Evolutionary conservation across 2,329 filamentous ascomycete species (phyloP), one percentile per base, ranked within the genome.

Genomic region (Xylaria sp.): DNA sequence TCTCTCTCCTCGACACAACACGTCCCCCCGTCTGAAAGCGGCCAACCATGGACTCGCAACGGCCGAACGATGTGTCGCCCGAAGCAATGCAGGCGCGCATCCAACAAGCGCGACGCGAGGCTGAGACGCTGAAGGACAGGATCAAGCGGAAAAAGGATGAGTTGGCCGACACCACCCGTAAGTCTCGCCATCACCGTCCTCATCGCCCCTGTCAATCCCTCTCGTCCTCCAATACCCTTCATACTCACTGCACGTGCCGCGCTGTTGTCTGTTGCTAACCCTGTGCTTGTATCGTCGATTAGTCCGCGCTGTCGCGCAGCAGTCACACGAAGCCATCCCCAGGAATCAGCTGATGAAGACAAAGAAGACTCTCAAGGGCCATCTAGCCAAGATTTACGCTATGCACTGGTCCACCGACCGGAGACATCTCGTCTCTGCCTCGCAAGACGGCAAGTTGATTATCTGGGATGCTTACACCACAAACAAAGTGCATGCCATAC

Each of bases 131-230:
- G 77, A 98, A 98, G 88, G 95, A 98, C 82, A 92, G 93, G 83
- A 98, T 98, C 90, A 98, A 98, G 91, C 91, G 94, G 84, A 97
- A 97, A 90, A 98, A 98, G 92, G 96, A 99, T 89, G 96, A 98
- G 85, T 89, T 99, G 77, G 95, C 95, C 81, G 96, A 99, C 84
- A 97, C 94, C 73, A 97, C 94, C 80, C 91, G 96, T 99, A 90
- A 89, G 95, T 88, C 54, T 62, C 44, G 15, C 34, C 39, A 12
- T 60, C 46, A 15, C 46, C 39, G 51, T 67, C 58, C 7, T 28
- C 37, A 9, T 39, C 23, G 34, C 28, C 32, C n/a, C 32, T 20
- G 50, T 41, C 28, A 10, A 55, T 64, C 46, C n/a, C n/a, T 48
- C 18, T 20, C 46, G 8, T 28, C 15, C 20, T 25, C 6, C 6